Base-by-base conservation (phyloP, 495 filamentous ascomycete genomes). In the Penicillium verhagenii region DNA sequence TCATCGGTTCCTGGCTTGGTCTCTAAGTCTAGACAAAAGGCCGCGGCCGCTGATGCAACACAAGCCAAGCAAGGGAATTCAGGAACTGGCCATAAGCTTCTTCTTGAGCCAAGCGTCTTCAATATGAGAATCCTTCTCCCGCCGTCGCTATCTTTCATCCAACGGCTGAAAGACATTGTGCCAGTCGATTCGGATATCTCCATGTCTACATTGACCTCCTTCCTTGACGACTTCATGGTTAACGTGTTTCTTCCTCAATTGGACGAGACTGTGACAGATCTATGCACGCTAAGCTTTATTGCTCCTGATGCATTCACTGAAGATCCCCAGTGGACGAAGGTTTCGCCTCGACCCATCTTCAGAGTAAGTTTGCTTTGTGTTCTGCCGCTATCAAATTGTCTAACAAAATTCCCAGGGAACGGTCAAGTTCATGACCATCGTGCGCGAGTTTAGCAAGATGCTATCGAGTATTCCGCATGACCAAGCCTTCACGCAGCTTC, bases 181-280 rank as follows among this genome's bases (percentile, higher is more conserved):
- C 94, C 94, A 3, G 79, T 86, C 14, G 86, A 79, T 50, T 80
- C 92, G 0, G 92, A 95, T 57, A 88, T 97, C 59, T 86, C 87
- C 6, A 87, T 88, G 54, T 90, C 85, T 67, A 96, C 91, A 1
- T 69, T 97, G 46, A 97, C 94, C 1, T 92, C 91, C 20, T 99
- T 99, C 73, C 82, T 99, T 10, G 94, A 99, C 67, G 95, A 99
- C 67, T 97, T 97, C 71, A 82, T 99, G 50, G 86, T 97, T 69
- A 97, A 97, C 62, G 92, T 97, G 31, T 99, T 99, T 75, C 88
- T 93, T 52, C 94, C 94, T 18, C 95, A 97, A 63, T 74, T 99
- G 13, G 94, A 99, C 49, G 94, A 99, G 64, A 96, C 95, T 0
- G 83, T 99, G 6, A 85, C 86, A 11, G 95, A 99, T 65, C 77